phyloP scores from a whole-genome alignment of 2,329 filamentous ascomycete genomes.

The Cladobotryum mycophilum region DNA sequence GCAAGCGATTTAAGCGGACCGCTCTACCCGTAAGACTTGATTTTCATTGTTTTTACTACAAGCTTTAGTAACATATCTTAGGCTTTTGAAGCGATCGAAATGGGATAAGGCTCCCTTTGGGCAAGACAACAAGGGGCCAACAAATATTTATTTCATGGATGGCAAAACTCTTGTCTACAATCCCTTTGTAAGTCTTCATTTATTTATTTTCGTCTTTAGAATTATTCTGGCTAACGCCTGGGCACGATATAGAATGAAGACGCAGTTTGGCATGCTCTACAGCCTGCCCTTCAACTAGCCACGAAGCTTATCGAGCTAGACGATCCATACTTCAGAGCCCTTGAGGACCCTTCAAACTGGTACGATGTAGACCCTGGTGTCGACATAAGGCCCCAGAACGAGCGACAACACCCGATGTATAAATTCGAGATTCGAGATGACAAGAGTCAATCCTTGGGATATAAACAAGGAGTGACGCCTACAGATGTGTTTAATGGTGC shows the following conservation, averaged over 20 bases:
- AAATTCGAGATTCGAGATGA: not conserved
- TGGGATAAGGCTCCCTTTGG: slow-evolving; percentile 4
- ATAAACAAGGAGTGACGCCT: not conserved
- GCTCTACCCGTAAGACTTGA: slow-evolving; percentile 18
- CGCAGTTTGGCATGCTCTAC: slow-evolving; percentile 23
- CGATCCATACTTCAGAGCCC: slow-evolving; percentile 16
- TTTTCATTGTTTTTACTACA: not conserved
- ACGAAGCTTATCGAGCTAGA: slow-evolving; percentile 17
- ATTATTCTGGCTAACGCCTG: not conserved
- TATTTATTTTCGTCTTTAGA: too few relatives aligned
- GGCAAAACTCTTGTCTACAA: not conserved
- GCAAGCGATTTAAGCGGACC: slow-evolving; percentile 14
- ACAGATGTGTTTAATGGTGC: not conserved
- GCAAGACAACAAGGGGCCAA: not conserved
- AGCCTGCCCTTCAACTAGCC: slow-evolving; percentile 23
- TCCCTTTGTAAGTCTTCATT: not conserved
- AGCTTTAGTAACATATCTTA: not conserved
- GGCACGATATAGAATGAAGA: slow-evolving; percentile 15
- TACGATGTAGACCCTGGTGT: slow-evolving; percentile 9
- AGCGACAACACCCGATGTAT: not conserved
- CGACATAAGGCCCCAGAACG: slow-evolving; percentile 5
- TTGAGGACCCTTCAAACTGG: slow-evolving; percentile 22
- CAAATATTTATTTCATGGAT: not conserved
- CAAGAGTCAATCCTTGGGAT: not conserved
- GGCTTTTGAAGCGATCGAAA: not conserved